Conservation (phyloP, 148 eudicot genomes). For the Vaccinium myrtillus region DNA sequence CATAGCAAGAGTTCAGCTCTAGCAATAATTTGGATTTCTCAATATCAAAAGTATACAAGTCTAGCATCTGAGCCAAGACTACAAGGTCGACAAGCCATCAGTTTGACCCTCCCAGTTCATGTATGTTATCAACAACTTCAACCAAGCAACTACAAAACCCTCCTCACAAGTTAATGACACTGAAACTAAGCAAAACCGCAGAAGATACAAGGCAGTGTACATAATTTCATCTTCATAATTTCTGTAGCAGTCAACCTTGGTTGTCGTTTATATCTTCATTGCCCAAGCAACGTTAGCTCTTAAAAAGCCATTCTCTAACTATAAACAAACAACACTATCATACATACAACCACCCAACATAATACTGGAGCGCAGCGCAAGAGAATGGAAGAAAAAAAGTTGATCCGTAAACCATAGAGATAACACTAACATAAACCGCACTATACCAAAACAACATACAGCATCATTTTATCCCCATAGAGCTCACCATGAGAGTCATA, state of each 20-base stretch:
- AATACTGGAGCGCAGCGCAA: neutral
- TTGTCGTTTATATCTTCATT: neutral
- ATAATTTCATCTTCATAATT: neutral
- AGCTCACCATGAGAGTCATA: neutral
- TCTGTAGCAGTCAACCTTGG: neutral
- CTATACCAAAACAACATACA: neutral
- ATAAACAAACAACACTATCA: neutral
- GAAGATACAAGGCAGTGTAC: neutral
- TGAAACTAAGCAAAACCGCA: neutral
- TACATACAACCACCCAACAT: neutral
- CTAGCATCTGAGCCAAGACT: neutral
- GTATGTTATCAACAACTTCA: neutral
- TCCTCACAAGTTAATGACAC: neutral
- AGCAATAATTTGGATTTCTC: neutral
- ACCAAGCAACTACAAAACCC: conserved; percentile 9
- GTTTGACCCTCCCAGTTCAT: neutral
- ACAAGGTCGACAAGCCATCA: neutral
- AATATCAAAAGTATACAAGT: neutral
- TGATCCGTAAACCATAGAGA: neutral
- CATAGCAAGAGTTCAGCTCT: neutral
- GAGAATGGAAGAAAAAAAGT: neutral
- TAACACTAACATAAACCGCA: neutral
- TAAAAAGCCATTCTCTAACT: neutral
- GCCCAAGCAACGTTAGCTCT: neutral
- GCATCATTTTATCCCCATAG: neutral